phyloP scores from a whole-genome alignment of 371 early-diverging fungal species.

The Mortierella sp. region DNA sequence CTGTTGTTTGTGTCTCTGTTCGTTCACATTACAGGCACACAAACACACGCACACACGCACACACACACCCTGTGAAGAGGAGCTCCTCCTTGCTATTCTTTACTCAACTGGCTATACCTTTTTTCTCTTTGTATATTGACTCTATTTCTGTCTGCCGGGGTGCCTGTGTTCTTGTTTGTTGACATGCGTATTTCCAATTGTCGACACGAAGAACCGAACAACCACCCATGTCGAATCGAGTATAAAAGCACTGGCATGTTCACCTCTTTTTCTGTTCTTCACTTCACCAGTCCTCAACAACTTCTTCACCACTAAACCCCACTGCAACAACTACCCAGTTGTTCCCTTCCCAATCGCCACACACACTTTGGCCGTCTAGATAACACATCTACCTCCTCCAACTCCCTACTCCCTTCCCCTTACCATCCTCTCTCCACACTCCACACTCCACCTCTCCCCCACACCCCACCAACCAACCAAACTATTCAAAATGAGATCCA shows the following conservation, averaged over 20 bases:
- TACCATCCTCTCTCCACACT: neutral
- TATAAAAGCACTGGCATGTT: constrained; percentile 31
- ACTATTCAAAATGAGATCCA: constrained; percentile 34
- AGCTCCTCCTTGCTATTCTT: neutral
- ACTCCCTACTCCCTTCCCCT: neutral
- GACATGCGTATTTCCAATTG: neutral
- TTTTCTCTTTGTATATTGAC: neutral
- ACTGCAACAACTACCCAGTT: constrained; percentile 24
- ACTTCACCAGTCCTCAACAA: constrained; percentile 19
- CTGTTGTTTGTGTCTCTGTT: neutral
- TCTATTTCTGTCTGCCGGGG: neutral
- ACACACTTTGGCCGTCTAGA: constrained; percentile 37
- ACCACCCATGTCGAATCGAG: neutral
- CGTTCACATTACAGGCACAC: neutral
- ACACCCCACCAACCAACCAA: neutral
- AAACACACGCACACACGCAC: no score
- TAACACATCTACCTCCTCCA: neutral
- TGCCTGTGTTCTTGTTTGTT: neutral
- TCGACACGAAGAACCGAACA: neutral
- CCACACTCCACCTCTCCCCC: neutral
- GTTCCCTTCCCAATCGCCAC: constrained; percentile 47
- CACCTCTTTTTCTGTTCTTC: constrained; percentile 20
- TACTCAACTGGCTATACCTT: neutral
- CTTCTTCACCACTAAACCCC: neutral
- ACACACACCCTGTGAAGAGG: neutral